phyloP scores from a whole-genome alignment of 441 rosid genomes.

The Dalechampia spathulata region DNA sequence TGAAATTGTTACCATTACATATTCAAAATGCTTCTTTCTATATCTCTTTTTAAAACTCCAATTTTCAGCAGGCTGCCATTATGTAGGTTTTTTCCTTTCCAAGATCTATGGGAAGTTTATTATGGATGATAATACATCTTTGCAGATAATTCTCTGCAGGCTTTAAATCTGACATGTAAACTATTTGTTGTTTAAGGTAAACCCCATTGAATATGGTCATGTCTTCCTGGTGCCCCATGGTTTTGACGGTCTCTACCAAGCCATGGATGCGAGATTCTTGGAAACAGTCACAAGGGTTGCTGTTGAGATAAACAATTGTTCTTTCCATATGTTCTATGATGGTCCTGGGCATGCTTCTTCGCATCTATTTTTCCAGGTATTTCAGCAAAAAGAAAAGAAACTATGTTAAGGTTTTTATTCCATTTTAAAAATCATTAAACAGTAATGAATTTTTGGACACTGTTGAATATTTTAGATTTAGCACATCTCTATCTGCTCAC shows the following conservation, averaged over 20 bases:
- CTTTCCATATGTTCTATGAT: slow-evolving; percentile 30
- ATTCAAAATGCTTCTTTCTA: too few relatives aligned
- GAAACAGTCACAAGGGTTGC: slow-evolving; percentile 27
- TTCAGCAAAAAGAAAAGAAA: background rate
- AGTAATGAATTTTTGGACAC: background rate
- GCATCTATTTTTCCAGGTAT: slow-evolving; percentile 32
- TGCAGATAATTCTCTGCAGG: background rate
- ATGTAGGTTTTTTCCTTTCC: background rate
- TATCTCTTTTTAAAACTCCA: background rate
- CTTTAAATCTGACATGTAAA: background rate
- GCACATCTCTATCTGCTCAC: background rate
- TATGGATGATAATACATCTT: background rate
- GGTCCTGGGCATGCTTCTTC: slow-evolving; percentile 14
- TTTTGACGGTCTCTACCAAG: slow-evolving; percentile 14
- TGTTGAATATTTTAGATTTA: background rate
- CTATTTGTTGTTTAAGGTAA: slow-evolving; percentile 24
- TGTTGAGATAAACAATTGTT: slow-evolving; percentile 28
- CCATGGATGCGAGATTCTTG: slow-evolving; percentile 22
- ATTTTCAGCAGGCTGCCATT: background rate
- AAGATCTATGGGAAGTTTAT: background rate
- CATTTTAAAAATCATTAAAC: background rate
- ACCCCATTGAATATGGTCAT: slow-evolving; percentile 36
- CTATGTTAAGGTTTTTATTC: background rate
- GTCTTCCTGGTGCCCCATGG: slow-evolving; percentile 30
- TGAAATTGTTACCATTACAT: too few relatives aligned